Conservation (phyloP, 1,284 basidiomycete species). For the Violaceomyces palustris region DNA sequence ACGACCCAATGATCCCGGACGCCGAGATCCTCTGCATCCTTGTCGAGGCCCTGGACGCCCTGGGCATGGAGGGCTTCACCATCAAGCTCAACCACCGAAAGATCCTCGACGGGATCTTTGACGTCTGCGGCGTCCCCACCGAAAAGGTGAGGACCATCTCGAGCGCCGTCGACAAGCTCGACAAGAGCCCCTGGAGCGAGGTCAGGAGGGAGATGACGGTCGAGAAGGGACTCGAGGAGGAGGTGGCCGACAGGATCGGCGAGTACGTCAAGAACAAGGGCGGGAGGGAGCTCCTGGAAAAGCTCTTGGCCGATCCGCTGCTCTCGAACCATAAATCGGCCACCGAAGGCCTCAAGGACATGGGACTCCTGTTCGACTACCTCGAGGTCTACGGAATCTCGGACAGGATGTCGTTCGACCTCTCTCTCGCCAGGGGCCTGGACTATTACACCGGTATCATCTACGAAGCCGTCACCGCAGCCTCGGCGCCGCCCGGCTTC, state of each 20-base stretch:
- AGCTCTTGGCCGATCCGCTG: slow-evolving; percentile 65
- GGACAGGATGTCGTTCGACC: slow-evolving; percentile 80
- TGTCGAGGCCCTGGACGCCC: slow-evolving; percentile 71
- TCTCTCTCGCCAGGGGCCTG: slow-evolving; percentile 88
- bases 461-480: slow-evolving; percentile 91
- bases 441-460: slow-evolving; percentile 99
- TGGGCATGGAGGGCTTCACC: slow-evolving; percentile 81
- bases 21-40: slow-evolving; percentile 81
- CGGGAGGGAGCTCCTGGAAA: slow-evolving; percentile 71
- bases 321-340: slow-evolving; percentile 68
- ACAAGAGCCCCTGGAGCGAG: slow-evolving; percentile 85
- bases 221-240: slow-evolving; percentile 84
- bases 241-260: slow-evolving; percentile 86
- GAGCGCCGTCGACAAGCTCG: slow-evolving; percentile 95
- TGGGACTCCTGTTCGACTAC: slow-evolving; percentile 78
- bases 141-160: slow-evolving; percentile 93
- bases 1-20: slow-evolving; percentile 93
- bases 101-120: slow-evolving; percentile 94
- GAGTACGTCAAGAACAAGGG: slow-evolving; percentile 87
- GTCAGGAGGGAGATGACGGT: slow-evolving; percentile 94
- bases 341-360: slow-evolving; percentile 82
- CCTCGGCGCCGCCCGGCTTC: slow-evolving; percentile 82
- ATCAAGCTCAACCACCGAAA: slow-evolving; percentile 94
- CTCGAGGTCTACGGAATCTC: slow-evolving; percentile 74
- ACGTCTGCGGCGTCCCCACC: slow-evolving; percentile 85